phyloP scores from a whole-genome alignment of 108 stramenopile species.

The Nannochloropsis gaditana region DNA sequence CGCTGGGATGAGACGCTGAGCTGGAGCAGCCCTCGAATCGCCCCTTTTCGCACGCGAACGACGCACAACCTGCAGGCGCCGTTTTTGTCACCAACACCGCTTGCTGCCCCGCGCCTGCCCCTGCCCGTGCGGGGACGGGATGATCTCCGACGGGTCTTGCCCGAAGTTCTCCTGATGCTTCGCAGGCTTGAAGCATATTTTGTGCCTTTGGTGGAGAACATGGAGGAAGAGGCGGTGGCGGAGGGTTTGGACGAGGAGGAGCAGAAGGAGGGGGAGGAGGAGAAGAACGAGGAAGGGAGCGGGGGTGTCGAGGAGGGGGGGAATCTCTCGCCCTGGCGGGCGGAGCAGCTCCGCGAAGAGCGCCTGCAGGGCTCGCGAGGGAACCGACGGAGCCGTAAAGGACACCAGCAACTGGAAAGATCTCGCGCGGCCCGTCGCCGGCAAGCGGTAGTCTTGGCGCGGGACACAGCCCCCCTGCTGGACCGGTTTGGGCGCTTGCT shows the following conservation, averaged over 20 bases:
- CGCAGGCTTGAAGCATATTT: slow-evolving; percentile 21
- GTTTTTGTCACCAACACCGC: slow-evolving; percentile 28
- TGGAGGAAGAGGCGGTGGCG: background rate
- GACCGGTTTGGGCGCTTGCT: slow-evolving; percentile 43
- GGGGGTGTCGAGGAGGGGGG: background rate
- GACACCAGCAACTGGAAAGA: background rate
- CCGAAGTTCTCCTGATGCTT: slow-evolving; percentile 42
- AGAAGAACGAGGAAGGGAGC: background rate
- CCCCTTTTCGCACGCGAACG: slow-evolving; percentile 41
- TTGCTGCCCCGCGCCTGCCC: slow-evolving; percentile 24
- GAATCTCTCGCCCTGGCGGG: slow-evolving; percentile 26
- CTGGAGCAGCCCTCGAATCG: slow-evolving; percentile 18
- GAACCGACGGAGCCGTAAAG: background rate
- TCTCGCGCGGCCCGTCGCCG: background rate
- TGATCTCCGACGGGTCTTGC: slow-evolving; percentile 46
- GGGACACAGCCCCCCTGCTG: slow-evolving; percentile 34
- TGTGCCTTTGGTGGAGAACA: slow-evolving; percentile 36
- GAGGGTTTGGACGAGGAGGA: background rate
- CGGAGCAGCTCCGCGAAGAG: slow-evolving; percentile 27
- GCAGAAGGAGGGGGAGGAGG: background rate
- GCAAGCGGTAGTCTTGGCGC: slow-evolving; percentile 25
- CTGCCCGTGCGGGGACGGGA: slow-evolving; percentile 46
- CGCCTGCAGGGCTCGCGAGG: background rate
- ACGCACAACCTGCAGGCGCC: background rate
- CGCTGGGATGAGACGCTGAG: slow-evolving; percentile 82